phyloP scores from a whole-genome alignment of 2,329 filamentous ascomycete species.

The Diaporthe citrichinensis region DNA sequence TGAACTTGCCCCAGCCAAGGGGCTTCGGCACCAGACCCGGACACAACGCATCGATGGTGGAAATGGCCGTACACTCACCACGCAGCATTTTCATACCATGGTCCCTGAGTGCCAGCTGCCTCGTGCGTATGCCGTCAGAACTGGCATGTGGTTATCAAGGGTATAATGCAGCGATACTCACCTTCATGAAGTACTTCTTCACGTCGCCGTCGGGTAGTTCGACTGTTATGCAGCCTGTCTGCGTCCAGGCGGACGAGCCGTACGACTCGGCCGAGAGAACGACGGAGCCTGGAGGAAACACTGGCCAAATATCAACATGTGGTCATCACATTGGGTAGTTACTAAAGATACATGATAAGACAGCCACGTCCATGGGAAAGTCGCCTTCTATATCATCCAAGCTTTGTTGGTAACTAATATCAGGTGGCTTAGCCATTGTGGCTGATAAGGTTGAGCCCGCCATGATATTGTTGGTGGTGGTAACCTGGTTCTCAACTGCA shows the following conservation, averaged over 20 bases:
- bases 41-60: not conserved
- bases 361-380: too few species aligned
- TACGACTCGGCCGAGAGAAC: not conserved
- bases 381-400: too few species aligned
- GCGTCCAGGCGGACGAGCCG: not conserved
- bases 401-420: too few species aligned
- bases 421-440: too few species aligned
- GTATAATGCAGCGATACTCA: too few species aligned
- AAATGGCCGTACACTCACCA: not conserved
- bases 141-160: too few species aligned
- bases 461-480: too few species aligned
- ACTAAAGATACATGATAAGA: too few species aligned
- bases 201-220: not conserved
- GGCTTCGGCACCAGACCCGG: not conserved
- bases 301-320: not conserved
- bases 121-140: not conserved
- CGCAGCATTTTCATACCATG: not conserved
- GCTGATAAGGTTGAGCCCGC: too few species aligned
- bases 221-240: not conserved
- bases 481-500: too few species aligned
- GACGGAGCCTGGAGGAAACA: not conserved
- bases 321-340: too few species aligned
- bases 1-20: not conserved
- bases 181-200: conserved; percentile 4
- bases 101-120: not conserved